Evolutionary conservation across 2,329 filamentous ascomycete species (phyloP), one percentile per base, ranked within the genome.

Genomic region (Colletotrichum sp.): DNA sequence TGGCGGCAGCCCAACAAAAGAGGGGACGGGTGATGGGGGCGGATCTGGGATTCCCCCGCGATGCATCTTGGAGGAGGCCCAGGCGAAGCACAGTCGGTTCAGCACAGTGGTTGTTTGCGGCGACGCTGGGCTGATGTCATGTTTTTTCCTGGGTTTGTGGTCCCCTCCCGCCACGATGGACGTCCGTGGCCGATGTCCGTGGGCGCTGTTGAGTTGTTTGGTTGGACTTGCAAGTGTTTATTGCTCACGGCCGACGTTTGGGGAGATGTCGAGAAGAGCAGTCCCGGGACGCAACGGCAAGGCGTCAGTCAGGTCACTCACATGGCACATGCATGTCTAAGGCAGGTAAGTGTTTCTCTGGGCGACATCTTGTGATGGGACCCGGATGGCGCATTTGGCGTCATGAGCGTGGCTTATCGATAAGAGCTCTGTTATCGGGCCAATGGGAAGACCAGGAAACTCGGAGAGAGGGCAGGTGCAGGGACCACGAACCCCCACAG

Each of bases 351-450:
- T 48, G 39, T 48, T 48, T 58, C 52, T 72, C 52, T 72, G 48
- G 62, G 58, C 69, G 27, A 39, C 22, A 75, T 75, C 73, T 67
- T 75, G 73, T 75, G 73, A 75, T 72, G 62, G 71, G 62, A 64
- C 39, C 69, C 62, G 72, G 56, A 67, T 58, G 73, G 73, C 55
- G 73, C 62, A 67, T 27, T 72, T 74, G 71, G 71, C 73, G 73
- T 75, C 73, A 75, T 75, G 73, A 22, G 73, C 6, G 39, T 36
- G 28, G 32, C 69, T 75, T 75, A 75, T 75, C 73, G 73, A 75
- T 75, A 75, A 64, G n/a, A 25, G 22, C 3, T 32, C 25, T 22
- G 22, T n/a, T 66, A 30, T 27, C 10, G 16, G 13, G 12, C 73
- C 73, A 72, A 67, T 75, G 27, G 56, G n/a, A 62, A n/a, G 30